Evolutionary conservation across 257 asterid genomes (phyloP).

Genomic region (Lycium barbarum): DNA sequence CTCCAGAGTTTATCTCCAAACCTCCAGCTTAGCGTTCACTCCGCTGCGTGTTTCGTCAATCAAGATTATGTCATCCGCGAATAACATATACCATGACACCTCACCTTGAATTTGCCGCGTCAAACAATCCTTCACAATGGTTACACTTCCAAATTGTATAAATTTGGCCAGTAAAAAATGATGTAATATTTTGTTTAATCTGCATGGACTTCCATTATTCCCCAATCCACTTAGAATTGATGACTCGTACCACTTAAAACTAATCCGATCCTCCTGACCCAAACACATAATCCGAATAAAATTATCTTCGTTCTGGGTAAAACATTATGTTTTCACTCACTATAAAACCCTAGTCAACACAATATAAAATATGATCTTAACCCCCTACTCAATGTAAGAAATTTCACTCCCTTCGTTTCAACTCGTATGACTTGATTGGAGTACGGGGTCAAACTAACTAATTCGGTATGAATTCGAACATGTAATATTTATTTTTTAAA

Average conservation of each 20-base stretch:
- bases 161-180: neutral
- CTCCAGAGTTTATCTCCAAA: no score
- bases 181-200: neutral
- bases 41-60: no score
- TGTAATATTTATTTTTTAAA: no score
- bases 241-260: neutral
- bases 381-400: neutral
- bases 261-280: neutral
- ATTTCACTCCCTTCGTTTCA: neutral
- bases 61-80: no score
- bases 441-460: neutral
- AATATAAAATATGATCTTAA: neutral
- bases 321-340: neutral
- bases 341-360: no score
- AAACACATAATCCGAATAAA: neutral
- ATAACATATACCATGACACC: no score
- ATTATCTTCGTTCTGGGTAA: neutral
- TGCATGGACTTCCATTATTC: no score
- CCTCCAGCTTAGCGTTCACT: no score
- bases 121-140: no score
- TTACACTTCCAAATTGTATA: no score
- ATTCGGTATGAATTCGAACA: no score
- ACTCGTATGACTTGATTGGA: neutral
- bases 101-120: no score
- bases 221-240: neutral